Evolutionary conservation across 2,329 filamentous ascomycete genomes (phyloP), one percentile per base, ranked within the genome.

Genomic region (Hymenoscyphus fraxineus): DNA sequence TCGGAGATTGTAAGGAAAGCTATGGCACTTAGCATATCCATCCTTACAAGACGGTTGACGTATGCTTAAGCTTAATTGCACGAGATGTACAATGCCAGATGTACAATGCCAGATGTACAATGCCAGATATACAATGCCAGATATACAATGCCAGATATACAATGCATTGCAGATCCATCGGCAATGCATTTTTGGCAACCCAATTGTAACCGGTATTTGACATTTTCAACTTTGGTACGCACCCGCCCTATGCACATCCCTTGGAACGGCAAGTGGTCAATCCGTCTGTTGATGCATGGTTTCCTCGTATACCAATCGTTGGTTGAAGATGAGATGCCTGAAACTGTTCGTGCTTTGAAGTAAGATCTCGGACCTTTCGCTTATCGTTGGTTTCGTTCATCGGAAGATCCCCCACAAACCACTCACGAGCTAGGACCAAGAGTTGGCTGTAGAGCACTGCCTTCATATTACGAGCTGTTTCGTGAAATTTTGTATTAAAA

Each of bases 391-490:
- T 64, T 63, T 66, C 64, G 64, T 54, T 47, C 19, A 51, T 60
- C 59, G 38, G 55, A 27, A 16, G 55, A 57, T 57, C 55, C 55
- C 55, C 55, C 55, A 57, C 55, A 13, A 57, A 57, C 32, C 32
- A 32, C 55, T 32, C 32, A 12, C 32, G n/a, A 51, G 44, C 19
- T 10, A 10, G 44, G 44, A 12, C 67, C 66, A 12, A 54, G 63
- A 35, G 31, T 35, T 39, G 66, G 69, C 9, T 69, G 19, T n/a
- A 69, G 40, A 12, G 67, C 61, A 51, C 66, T 67, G 19, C 66
- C 65, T 12, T 61, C 58, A 31, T 68, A 64, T 27, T 66, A 65
- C 7, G 12, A 3, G 3, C 44, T 10, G 5, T 27, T 22, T 51
- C 44, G 1, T 51, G n/a, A 2, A 27, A n/a, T 27, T 27, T 27